Percentiles rank a stretch among this genome's conserved stretches.
phyloP scores from a whole-genome alignment of 108 stramenopile species.

The Schizochytrium sp. region DNA sequence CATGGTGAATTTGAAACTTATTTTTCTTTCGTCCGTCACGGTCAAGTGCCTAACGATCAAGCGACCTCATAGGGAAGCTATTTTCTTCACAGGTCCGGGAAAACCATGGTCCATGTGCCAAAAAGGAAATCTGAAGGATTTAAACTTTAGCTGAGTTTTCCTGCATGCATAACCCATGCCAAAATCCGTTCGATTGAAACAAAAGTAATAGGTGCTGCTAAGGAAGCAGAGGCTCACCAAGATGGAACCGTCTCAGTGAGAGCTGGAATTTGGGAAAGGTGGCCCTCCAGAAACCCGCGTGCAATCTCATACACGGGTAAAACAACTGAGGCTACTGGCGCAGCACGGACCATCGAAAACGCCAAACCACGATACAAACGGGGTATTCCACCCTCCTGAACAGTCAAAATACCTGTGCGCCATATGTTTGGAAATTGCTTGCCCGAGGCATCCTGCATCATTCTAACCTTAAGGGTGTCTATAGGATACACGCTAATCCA shows the following conservation, averaged over 20 bases:
- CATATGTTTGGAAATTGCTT: neutral
- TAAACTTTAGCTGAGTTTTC: no score
- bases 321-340: constrained; percentile 14
- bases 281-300: neutral
- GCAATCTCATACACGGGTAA: constrained; percentile 8
- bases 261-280: neutral
- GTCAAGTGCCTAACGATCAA: no score
- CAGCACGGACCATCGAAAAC: constrained; percentile 26
- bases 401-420: neutral
- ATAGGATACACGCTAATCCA: constrained; percentile 24
- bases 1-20: no score
- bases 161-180: no score
- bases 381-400: neutral
- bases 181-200: no score
- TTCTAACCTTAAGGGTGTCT: constrained; percentile 24
- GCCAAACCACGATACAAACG: constrained; percentile 18
- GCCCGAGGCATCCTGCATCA: constrained; percentile 40
- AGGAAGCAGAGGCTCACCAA: no score
- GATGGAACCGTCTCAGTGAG: neutral
- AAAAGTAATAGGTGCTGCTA: no score
- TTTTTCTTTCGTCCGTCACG: no score
- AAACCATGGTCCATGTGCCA: no score
- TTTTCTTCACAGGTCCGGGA: no score
- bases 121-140: no score
- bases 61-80: no score